Conservation (phyloP, 305 asterid species). For the Withania somnifera region DNA sequence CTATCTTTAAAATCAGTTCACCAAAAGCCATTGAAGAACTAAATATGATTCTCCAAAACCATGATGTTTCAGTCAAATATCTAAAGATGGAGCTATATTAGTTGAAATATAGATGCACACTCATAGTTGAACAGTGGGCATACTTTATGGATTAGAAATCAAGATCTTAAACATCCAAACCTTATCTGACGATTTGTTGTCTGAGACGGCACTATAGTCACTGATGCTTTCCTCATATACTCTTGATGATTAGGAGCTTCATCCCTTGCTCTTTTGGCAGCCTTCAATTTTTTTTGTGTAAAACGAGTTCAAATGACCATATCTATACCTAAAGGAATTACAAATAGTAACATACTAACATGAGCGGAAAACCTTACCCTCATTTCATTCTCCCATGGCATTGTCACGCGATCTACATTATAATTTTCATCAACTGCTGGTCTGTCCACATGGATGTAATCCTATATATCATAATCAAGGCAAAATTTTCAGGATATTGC, state of each 20-base stretch:
- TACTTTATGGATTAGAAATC: background rate
- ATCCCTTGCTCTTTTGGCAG: slow-evolving; percentile 35
- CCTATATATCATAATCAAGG: slow-evolving; percentile 28
- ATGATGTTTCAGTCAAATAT: background rate
- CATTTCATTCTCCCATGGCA: slow-evolving; percentile 24
- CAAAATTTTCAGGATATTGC: slow-evolving; percentile 11
- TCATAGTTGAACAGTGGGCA: background rate
- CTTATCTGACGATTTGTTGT: slow-evolving; percentile 31
- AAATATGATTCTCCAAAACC: background rate
- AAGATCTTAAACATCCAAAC: slow-evolving; percentile 17
- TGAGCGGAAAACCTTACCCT: slow-evolving; percentile 23
- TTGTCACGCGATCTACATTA: slow-evolving; percentile 17
- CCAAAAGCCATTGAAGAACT: background rate
- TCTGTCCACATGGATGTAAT: slow-evolving; percentile 20
- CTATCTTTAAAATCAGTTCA: background rate
- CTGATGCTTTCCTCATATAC: slow-evolving; percentile 28
- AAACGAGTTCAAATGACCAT: background rate
- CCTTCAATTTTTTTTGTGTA: slow-evolving; percentile 15
- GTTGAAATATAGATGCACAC: background rate
- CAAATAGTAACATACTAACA: background rate
- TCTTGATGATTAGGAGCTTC: slow-evolving; percentile 26
- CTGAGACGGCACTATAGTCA: slow-evolving; percentile 24
- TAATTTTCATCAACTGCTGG: slow-evolving; percentile 25
- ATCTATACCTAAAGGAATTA: background rate
- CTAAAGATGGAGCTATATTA: background rate